Evolutionary conservation across 2,329 filamentous ascomycete species (phyloP).

Genomic region (Xylariales sp.): DNA sequence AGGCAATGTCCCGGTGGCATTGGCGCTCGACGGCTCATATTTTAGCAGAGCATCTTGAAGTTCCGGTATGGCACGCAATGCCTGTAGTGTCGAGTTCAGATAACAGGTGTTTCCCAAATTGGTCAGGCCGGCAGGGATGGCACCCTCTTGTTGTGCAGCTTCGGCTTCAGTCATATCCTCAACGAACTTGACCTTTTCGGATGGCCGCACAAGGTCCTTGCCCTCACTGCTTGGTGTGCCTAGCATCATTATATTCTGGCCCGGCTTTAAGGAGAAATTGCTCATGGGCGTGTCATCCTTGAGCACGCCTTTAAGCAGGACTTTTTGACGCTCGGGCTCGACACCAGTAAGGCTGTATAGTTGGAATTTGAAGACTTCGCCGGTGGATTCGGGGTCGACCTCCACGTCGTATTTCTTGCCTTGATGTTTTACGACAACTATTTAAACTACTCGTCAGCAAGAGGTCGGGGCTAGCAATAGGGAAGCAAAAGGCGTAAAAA

Average conservation of each 20-base stretch:
- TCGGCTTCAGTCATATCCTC: slow-evolving; percentile 99
- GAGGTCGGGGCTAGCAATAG: not conserved
- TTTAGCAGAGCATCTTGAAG: slow-evolving; percentile 80
- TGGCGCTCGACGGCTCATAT: slow-evolving; percentile 56
- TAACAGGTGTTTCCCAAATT: slow-evolving; percentile 99
- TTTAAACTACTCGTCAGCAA: slow-evolving; percentile 40
- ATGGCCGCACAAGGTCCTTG: slow-evolving; percentile 74
- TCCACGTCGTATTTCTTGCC: slow-evolving; percentile 97
- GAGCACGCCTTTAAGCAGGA: slow-evolving; percentile 91
- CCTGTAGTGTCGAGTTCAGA: slow-evolving; percentile 96
- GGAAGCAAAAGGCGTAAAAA: slow-evolving; percentile 12
- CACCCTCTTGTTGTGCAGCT: slow-evolving; percentile 82
- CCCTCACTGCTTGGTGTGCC: slow-evolving; percentile 81
- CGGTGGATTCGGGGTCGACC: slow-evolving; percentile 83
- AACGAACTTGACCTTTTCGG: slow-evolving; percentile 85
- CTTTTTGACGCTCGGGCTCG: slow-evolving; percentile 95
- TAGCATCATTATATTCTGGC: slow-evolving; percentile 95
- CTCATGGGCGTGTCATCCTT: slow-evolving; percentile 94
- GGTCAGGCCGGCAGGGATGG: slow-evolving; percentile 86
- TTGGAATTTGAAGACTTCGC: slow-evolving; percentile 95
- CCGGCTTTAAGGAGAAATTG: slow-evolving; percentile 85
- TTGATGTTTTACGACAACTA: slow-evolving; percentile 93
- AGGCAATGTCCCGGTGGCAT: slow-evolving; percentile 52
- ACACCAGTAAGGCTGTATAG: slow-evolving; percentile 95
- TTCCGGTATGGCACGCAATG: slow-evolving; percentile 88